Evolutionary conservation across 1,284 basidiomycete species (phyloP).

Genomic region (Trametes pubescens): DNA sequence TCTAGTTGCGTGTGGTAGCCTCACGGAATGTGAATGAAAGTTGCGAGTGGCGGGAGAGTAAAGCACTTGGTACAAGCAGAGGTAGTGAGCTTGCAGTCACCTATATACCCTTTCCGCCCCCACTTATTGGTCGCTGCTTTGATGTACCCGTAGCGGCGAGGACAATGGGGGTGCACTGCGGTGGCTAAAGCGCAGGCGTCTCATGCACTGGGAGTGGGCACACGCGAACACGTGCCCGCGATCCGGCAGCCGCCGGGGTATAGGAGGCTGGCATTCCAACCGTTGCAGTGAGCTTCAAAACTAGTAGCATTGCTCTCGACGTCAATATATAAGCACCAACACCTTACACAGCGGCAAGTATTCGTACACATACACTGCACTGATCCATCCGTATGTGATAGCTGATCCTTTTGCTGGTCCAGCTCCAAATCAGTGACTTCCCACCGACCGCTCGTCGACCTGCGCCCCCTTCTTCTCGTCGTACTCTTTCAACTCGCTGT

Average conservation of each 20-base stretch:
- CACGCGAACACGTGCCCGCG: neutral
- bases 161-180: neutral
- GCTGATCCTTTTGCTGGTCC: neutral
- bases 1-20: too few species aligned
- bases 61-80: neutral
- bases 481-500: conserved; percentile 4
- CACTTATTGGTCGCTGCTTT: neutral
- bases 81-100: neutral
- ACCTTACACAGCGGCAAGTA: neutral
- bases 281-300: neutral
- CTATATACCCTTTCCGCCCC: neutral
- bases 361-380: neutral
- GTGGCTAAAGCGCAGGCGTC: neutral
- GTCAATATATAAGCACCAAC: neutral
- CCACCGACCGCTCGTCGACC: conserved; percentile 22
- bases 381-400: neutral
- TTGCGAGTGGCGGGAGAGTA: neutral
- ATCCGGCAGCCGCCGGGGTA: neutral
- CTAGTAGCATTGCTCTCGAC: neutral
- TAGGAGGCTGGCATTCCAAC: neutral
- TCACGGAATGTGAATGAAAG: neutral
- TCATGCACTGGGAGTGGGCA: neutral
- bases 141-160: neutral
- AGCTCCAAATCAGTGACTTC: neutral
- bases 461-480: conserved; percentile 33